Base-by-base conservation (phyloP, 495 filamentous ascomycete genomes). In the Penicillium turbatum region DNA sequence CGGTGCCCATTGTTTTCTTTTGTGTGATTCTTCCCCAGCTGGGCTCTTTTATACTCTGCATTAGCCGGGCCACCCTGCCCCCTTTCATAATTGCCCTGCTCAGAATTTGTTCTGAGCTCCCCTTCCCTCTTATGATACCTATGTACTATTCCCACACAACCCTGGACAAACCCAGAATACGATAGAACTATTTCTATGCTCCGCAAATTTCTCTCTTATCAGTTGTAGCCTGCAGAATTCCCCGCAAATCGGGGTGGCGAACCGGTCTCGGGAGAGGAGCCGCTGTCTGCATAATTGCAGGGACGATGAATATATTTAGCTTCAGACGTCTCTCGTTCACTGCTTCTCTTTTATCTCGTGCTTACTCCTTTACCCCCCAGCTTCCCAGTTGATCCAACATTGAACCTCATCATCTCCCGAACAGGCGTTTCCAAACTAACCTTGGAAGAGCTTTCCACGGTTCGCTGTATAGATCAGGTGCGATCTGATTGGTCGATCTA, bases 111-210 rank as follows among this genome's bases (percentile, higher is more conserved):
- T 40, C n/a, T 29, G 41, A 13, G 15, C 11, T 5, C 41, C 40
- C 13, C 13, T 43, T 34, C 31, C 35, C 47, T 29, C 34, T 51
- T 34, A 62, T 67, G 69, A 72, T 72, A 72, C 69, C 67, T 70
- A 51, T 67, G 66, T 65, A 70, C 60, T 61, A 55, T 49, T 67
- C 61, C 54, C 59, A 53, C 34, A 47, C 54, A 38, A 30, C 43
- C 34, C 51, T 55, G 38, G 51, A 35, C 9, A 36, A 42, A 42
- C 30, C 39, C 38, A 43, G 53, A 59, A 44, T 45, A 44, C 40
- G 3, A 37, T 16, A 59, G 24, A 43, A 48, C 26, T 26, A 51
- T 55, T 41, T 49, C 47, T 34, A 35, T 53, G 45, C 29, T 37
- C 17, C 30, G 29, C 44, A 44, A 36, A 51, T 48, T 24, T 48